A percentile compares a stretch with the other conserved stretches of the same genome.
These are phyloP conservation scores for Musa acuminata DNA, from an alignment of 176 grass and related monocot species.

Conservation along the genomic window DNA sequence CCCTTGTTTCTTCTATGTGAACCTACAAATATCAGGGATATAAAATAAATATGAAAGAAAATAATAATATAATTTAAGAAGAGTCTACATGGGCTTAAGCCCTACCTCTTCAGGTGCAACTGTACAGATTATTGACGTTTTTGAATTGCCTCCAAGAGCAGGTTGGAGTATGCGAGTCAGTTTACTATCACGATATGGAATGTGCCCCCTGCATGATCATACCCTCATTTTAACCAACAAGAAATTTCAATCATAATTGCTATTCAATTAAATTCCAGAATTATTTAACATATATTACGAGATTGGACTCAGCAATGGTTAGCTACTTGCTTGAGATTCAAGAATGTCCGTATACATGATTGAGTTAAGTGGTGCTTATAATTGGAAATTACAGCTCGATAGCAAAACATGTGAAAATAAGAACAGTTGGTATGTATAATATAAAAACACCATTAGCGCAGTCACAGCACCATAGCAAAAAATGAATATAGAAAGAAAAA, in stretches of 20 bases:
- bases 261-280: not conserved
- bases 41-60: not conserved
- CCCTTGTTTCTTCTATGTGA: constrained; percentile 84
- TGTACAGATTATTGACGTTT: constrained; percentile 92
- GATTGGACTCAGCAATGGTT: too few species aligned
- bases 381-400: too few species aligned
- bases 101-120: constrained; percentile 88
- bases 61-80: not conserved
- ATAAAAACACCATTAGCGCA: too few species aligned
- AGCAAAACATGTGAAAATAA: not conserved
- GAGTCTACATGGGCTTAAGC: not conserved
- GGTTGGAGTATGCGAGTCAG: constrained; percentile 84
- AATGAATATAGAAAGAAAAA: too few species aligned
- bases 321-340: too few species aligned
- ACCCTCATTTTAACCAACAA: constrained; percentile 1
- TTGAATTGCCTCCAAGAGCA: constrained; percentile 97
- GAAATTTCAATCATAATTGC: not conserved
- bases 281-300: too few species aligned
- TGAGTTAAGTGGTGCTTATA: too few species aligned
- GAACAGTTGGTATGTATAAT: not conserved
- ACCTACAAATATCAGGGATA: constrained; percentile 31
- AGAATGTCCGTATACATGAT: too few species aligned
- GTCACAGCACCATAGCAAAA: too few species aligned
- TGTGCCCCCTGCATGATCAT: constrained; percentile 73
- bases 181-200: constrained; percentile 98